A percentile compares a stretch with the other conserved stretches of the same genome.
phyloP scores from a whole-genome alignment of 2,329 filamentous ascomycete species.

The Xylaria sp. region DNA sequence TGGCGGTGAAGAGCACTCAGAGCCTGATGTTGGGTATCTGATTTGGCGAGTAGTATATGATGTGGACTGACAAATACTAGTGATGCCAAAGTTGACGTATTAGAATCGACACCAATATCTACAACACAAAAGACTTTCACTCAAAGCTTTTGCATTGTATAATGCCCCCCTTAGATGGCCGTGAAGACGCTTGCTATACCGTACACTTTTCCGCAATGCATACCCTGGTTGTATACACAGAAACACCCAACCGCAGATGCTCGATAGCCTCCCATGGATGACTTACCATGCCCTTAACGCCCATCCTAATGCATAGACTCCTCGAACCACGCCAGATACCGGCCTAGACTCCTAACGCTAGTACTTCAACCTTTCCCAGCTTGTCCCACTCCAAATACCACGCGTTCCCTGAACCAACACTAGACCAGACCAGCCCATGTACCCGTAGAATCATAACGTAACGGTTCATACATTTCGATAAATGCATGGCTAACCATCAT shows the following conservation, averaged over 20 bases:
- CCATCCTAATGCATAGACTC: constrained; percentile 46
- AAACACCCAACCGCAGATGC: constrained; percentile 40
- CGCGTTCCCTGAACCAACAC: constrained; percentile 32
- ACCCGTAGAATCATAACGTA: constrained; percentile 28
- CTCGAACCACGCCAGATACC: constrained; percentile 39
- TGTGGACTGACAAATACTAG: not conserved
- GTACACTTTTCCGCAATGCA: constrained; percentile 47
- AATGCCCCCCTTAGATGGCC: constrained; percentile 23
- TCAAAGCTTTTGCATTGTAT: constrained; percentile 17
- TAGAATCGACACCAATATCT: not conserved
- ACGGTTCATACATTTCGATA: constrained; percentile 13
- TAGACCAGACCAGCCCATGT: constrained; percentile 30
- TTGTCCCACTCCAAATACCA: constrained; percentile 32
- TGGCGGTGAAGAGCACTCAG: no score
- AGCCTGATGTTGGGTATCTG: no score
- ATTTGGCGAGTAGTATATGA: not conserved
- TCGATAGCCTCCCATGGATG: constrained; percentile 36
- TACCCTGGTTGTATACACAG: constrained; percentile 46
- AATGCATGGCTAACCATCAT: constrained; percentile 34
- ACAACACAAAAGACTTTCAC: constrained; percentile 1
- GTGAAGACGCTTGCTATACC: constrained; percentile 38
- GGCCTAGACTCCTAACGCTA: constrained; percentile 36
- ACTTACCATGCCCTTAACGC: constrained; percentile 44
- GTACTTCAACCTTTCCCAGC: constrained; percentile 22
- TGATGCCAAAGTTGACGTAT: not conserved